A percentile compares a stretch with the other conserved stretches of the same genome.
phyloP scores from a whole-genome alignment of 345 rosid genomes.

The Gossypium rotundifolium region DNA sequence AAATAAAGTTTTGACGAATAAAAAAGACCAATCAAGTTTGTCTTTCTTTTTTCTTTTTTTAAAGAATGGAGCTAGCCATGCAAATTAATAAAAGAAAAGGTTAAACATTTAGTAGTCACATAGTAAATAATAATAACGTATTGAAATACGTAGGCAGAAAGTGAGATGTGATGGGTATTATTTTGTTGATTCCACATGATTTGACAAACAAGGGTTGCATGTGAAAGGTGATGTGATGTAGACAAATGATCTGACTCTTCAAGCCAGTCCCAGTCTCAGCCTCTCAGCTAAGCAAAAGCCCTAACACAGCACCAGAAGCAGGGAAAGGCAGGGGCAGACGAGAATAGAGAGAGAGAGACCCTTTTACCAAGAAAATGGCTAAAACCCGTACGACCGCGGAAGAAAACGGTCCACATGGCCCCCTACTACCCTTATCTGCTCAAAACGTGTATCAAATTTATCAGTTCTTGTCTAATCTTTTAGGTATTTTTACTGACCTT shows the following conservation, averaged over 20 bases:
- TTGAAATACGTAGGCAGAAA: neutral
- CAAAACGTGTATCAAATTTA: neutral
- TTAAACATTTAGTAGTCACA: neutral
- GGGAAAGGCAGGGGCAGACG: neutral
- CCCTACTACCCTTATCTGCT: neutral
- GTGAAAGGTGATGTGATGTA: constrained; percentile 2
- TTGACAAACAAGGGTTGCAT: constrained; percentile 18
- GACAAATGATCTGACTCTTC: constrained; percentile 14
- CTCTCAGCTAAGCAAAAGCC: neutral
- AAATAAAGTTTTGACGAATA: neutral
- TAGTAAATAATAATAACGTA: no score
- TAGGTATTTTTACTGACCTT: no score
- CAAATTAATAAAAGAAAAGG: neutral
- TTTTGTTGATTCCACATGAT: constrained; percentile 1
- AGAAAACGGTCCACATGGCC: neutral
- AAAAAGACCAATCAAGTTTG: neutral
- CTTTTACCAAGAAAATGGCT: constrained; percentile 1
- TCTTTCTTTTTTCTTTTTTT: no score
- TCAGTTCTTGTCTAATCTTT: neutral
- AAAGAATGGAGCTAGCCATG: no score
- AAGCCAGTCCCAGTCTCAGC: neutral
- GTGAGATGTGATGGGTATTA: neutral
- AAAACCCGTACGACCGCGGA: constrained; percentile 5
- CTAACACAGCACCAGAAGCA: neutral
- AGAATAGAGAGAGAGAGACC: neutral